Conservation (phyloP, 257 asterid species). For the Lycium ferocissimum region DNA sequence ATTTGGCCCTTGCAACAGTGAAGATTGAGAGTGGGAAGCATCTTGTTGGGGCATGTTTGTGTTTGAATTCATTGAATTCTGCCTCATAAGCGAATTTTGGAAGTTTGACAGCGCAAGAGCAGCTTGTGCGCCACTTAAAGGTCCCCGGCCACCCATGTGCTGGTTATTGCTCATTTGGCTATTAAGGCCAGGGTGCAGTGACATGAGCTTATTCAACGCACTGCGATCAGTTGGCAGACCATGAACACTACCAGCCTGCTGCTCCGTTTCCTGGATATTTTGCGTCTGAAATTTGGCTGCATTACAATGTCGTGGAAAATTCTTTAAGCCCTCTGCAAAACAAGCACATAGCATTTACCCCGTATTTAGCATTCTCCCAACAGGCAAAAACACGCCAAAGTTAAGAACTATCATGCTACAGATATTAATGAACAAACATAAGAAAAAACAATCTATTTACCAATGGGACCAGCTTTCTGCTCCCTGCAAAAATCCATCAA, state of each 20-base stretch:
- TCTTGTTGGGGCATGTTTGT: constrained; percentile 57
- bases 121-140: constrained; percentile 71
- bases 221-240: constrained; percentile 62
- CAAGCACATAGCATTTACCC: constrained; percentile 16
- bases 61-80: constrained; percentile 71
- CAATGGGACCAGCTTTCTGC: constrained; percentile 85
- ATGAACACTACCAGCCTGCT: constrained; percentile 58
- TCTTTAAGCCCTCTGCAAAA: constrained; percentile 85
- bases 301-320: constrained; percentile 57
- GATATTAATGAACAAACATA: neutral
- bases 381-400: neutral
- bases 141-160: constrained; percentile 59
- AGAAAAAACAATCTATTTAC: constrained; percentile 47
- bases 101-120: constrained; percentile 70
- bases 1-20: constrained; percentile 54
- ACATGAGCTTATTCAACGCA: constrained; percentile 63
- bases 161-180: constrained; percentile 59
- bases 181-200: constrained; percentile 61
- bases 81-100: constrained; percentile 78
- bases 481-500: constrained; percentile 86
- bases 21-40: constrained; percentile 52
- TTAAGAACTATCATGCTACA: neutral
- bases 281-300: constrained; percentile 59
- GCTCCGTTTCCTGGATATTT: constrained; percentile 61
- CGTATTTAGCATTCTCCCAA: neutral